These are phyloP conservation scores for Phlyctochytrium arcticum DNA, from an alignment of 192 early-diverging fungal genomes.

Conservation along the genomic window DNA sequence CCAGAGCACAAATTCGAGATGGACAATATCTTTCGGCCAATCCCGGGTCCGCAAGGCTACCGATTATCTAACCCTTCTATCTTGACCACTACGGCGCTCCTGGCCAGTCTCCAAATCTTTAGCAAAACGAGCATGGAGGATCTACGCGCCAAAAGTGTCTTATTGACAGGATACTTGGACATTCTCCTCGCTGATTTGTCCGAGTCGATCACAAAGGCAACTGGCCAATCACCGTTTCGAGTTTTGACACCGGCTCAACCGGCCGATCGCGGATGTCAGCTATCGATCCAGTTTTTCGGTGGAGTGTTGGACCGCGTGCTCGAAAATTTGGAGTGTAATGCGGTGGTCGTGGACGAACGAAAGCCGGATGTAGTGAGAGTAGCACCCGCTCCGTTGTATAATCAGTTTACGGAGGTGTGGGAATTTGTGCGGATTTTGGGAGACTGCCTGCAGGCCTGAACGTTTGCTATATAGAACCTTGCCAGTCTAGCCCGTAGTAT, in stretches of 20 bases:
- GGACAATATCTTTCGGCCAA: conserved; percentile 77
- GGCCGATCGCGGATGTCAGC: conserved; percentile 77
- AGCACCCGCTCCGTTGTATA: conserved; percentile 87
- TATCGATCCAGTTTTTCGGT: conserved; percentile 65
- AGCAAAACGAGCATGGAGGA: conserved; percentile 61
- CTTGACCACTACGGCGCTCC: conserved; percentile 64
- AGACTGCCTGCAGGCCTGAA: too few species aligned
- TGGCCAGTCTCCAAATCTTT: conserved; percentile 80
- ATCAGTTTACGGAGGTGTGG: conserved; percentile 78
- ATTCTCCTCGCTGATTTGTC: conserved; percentile 62
- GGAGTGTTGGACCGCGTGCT: conserved; percentile 63
- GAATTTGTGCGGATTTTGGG: conserved; percentile 57
- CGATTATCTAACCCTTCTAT: conserved; percentile 88
- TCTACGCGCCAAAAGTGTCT: conserved; percentile 70
- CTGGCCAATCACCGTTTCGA: conserved; percentile 30
- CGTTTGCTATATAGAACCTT: too few species aligned
- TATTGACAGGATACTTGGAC: conserved; percentile 84
- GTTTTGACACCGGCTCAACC: conserved; percentile 81
- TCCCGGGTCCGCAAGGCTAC: conserved; percentile 76
- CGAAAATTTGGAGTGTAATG: conserved; percentile 52
- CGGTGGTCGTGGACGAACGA: conserved; percentile 82
- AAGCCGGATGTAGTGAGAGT: conserved; percentile 89
- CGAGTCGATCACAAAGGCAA: conserved; percentile 19
- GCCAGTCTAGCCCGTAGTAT: too few species aligned
- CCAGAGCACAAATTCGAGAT: conserved; percentile 81